These are phyloP conservation scores for Furcasterigmium furcatum DNA, from an alignment of 2,329 filamentous ascomycete genomes.

Conservation along the genomic window DNA sequence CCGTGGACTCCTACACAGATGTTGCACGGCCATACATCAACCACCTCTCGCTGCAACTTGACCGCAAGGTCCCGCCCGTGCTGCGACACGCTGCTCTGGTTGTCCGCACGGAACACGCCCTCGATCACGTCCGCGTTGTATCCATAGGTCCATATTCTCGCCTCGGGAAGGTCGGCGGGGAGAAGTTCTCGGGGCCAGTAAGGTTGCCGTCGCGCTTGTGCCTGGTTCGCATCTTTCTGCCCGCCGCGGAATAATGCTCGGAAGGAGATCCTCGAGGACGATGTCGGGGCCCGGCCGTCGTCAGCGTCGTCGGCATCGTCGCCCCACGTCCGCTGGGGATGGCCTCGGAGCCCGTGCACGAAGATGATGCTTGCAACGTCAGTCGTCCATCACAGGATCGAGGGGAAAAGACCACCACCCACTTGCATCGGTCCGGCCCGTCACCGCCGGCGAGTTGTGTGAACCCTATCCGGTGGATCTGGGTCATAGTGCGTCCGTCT, in stretches of 20 bases:
- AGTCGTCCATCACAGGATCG: too few relatives aligned
- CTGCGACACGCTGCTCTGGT: slow-evolving; percentile 31
- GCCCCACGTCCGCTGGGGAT: slow-evolving; percentile 28
- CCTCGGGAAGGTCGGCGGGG: slow-evolving; percentile 27
- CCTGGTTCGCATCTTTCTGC: neutral
- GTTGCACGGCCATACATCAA: neutral
- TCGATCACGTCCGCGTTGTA: slow-evolving; percentile 33
- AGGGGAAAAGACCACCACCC: too few relatives aligned
- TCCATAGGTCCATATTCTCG: slow-evolving; percentile 34
- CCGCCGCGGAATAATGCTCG: neutral
- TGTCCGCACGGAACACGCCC: slow-evolving; percentile 30
- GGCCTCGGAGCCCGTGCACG: slow-evolving; percentile 28
- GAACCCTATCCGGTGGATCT: too few relatives aligned
- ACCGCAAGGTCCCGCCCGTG: slow-evolving; percentile 26
- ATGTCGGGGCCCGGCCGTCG: slow-evolving; percentile 5
- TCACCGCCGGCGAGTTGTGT: too few relatives aligned
- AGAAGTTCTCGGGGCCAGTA: slow-evolving; percentile 34
- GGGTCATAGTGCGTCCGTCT: too few relatives aligned
- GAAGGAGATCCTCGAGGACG: slow-evolving; percentile 2
- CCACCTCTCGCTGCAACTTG: slow-evolving; percentile 22
- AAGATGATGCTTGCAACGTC: slow-evolving; percentile 23
- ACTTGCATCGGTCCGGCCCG: too few relatives aligned
- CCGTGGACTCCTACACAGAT: neutral
- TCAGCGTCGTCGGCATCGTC: slow-evolving; percentile 4
- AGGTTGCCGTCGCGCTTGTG: slow-evolving; percentile 6